Percentiles rank a stretch among this genome's conserved stretches.
phyloP scores from a whole-genome alignment of 2,329 filamentous ascomycete genomes.

The Colletotrichum horii region DNA sequence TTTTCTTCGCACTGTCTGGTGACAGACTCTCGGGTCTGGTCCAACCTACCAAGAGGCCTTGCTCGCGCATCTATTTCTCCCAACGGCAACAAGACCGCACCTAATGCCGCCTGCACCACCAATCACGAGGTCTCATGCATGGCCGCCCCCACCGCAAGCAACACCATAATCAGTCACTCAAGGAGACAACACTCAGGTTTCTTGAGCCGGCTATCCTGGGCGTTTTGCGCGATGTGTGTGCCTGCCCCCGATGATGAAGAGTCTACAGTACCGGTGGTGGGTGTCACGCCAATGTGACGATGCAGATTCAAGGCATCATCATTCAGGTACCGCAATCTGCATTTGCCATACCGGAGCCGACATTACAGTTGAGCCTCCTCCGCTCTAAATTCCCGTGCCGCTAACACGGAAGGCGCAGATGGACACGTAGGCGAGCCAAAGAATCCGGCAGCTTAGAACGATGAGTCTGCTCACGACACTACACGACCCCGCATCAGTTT shows the following conservation, averaged over 20 bases:
- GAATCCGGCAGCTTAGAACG: neutral
- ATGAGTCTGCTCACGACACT: neutral
- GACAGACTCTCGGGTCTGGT: slow-evolving; percentile 2
- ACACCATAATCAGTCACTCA: neutral
- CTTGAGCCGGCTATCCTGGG: neutral
- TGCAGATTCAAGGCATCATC: neutral
- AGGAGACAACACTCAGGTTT: neutral
- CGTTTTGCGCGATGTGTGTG: neutral
- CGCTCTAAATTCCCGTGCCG: neutral
- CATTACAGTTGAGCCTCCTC: neutral
- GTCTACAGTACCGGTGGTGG: neutral
- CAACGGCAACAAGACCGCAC: neutral
- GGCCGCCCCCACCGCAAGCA: neutral
- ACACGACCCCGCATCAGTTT: neutral
- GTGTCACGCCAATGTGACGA: neutral
- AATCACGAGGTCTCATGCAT: neutral
- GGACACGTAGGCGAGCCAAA: neutral
- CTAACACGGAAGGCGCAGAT: neutral
- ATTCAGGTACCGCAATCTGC: neutral
- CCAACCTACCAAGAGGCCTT: neutral
- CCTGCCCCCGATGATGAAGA: neutral
- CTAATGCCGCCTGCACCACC: neutral
- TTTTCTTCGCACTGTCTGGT: neutral
- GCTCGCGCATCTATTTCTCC: neutral
- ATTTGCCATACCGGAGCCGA: neutral